Evolutionary conservation across 1,139 yeast species (phyloP), one percentile per base, ranked within the genome.

Genomic region (Hyphopichia pseudoburtonii): DNA sequence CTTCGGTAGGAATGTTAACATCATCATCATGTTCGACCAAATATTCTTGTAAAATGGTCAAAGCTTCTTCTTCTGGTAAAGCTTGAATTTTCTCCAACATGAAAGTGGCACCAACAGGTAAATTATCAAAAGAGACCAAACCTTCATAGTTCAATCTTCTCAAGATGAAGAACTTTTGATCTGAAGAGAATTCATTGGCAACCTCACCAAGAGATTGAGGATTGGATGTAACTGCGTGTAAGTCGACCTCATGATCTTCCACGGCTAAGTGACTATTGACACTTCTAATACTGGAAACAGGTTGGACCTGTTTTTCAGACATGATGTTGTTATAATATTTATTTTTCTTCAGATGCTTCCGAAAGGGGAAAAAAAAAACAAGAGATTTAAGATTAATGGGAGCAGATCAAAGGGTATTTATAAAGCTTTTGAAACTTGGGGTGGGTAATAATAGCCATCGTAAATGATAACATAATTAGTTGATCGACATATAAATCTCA

Each of bases 31-130:
- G 57, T n/a, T 52, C 53, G 5, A 36, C 41, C 23, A 56, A n/a
- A 3, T 55, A 44, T 9, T 50, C 46, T 33, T 46, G 35, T 25
- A 60, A 42, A 18, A 55, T 45, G 15, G 43, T 44, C 5, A 60
- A 26, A 2, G 65, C 53, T 33, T 62, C 66, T 4, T 42, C 45
- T 9, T 43, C 43, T 1, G 47, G 10, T 35, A 62, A 39, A 17
- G 36, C 34, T 41, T 56, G 60, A 30, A 61, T 53, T 36, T 62
- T 59, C 39, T 60, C 64, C 37, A 63, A 48, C 54, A 62, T 56
- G 42, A 60, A 58, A 4, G 59, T 40, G 3, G 57, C 64, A 8
- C 44, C 41, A 9, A 52, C 46, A 1, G 66, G 67, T 28, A 62
- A 48, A 17, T 60, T 51, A n/a, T 60, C 62, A 35, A 55, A 50